Evolutionary conservation across 163 green algal species (phyloP).

Genomic region (Trebouxia gelatinosa): DNA sequence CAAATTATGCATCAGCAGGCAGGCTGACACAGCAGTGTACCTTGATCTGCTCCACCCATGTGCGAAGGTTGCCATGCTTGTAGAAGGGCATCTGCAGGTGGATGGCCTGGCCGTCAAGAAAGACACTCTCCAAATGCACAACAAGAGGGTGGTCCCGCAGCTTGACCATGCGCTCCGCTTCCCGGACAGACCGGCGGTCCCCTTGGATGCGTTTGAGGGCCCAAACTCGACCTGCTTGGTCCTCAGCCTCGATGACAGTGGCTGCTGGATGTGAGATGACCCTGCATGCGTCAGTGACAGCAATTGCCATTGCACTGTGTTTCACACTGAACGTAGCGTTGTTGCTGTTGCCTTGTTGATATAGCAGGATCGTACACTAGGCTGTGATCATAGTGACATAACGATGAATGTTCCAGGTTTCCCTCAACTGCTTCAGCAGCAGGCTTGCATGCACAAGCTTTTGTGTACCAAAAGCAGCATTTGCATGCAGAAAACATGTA

Average conservation of each 20-base stretch:
- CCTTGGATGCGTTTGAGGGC: neutral
- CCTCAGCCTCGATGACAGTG: neutral
- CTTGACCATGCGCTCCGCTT: neutral
- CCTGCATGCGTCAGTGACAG: too few species aligned
- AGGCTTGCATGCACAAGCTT: too few species aligned
- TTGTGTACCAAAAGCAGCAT: too few species aligned
- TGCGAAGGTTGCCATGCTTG: neutral
- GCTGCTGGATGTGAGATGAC: neutral
- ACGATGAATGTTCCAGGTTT: too few species aligned
- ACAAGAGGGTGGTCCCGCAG: neutral
- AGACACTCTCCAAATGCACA: constrained; percentile 2
- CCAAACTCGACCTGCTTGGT: neutral
- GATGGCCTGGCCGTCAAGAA: neutral
- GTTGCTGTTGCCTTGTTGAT: too few species aligned
- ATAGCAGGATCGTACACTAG: too few species aligned
- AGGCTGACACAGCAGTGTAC: neutral
- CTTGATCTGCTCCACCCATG: constrained; percentile 8
- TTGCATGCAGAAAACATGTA: too few species aligned
- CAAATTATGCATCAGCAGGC: neutral
- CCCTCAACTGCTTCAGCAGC: too few species aligned
- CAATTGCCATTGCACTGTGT: too few species aligned
- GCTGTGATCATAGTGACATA: too few species aligned
- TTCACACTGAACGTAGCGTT: too few species aligned
- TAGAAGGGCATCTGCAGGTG: constrained; percentile 23
- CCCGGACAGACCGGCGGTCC: neutral